phyloP scores from a whole-genome alignment of 495 filamentous ascomycete species.

The Penicillium macrosclerotiorum region DNA sequence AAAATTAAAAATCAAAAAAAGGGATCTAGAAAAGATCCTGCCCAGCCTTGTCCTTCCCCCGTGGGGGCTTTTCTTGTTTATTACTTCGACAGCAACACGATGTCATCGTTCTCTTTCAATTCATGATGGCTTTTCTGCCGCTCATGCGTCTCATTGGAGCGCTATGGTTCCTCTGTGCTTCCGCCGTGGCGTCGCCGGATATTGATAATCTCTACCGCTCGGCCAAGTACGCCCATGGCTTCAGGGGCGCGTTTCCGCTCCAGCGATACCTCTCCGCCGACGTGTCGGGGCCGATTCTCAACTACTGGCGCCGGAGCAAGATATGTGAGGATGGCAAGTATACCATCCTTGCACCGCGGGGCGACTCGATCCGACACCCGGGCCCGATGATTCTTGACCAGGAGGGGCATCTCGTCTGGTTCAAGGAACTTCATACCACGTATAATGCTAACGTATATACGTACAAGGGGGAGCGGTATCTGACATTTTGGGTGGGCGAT shows the following conservation, averaged over 20 bases:
- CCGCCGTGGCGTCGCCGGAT: background rate
- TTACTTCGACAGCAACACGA: background rate
- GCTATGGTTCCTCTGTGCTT: background rate
- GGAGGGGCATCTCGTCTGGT: conserved; percentile 45
- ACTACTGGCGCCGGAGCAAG: conserved; percentile 29
- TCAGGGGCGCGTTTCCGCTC: conserved; percentile 36
- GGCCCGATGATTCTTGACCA: conserved; percentile 47
- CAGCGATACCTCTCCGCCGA: conserved; percentile 38
- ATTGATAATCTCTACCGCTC: conserved; percentile 6
- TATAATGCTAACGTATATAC: conserved; percentile 43
- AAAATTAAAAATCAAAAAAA: too few species aligned
- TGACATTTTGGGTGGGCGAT: conserved; percentile 53
- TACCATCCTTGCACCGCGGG: conserved; percentile 44
- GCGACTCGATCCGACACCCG: conserved; percentile 29
- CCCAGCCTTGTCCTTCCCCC: too few species aligned
- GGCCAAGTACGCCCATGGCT: conserved; percentile 30
- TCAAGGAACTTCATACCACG: conserved; percentile 29
- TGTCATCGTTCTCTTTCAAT: background rate
- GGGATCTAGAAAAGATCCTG: too few species aligned
- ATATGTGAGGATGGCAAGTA: conserved; percentile 37
- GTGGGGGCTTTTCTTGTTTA: background rate
- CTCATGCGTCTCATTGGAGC: background rate
- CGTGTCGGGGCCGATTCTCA: conserved; percentile 36
- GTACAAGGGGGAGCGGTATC: conserved; percentile 41
- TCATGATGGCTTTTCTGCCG: background rate